Base-by-base conservation (phyloP, 2,329 filamentous ascomycete genomes). In the Aspergillus vadensis region DNA sequence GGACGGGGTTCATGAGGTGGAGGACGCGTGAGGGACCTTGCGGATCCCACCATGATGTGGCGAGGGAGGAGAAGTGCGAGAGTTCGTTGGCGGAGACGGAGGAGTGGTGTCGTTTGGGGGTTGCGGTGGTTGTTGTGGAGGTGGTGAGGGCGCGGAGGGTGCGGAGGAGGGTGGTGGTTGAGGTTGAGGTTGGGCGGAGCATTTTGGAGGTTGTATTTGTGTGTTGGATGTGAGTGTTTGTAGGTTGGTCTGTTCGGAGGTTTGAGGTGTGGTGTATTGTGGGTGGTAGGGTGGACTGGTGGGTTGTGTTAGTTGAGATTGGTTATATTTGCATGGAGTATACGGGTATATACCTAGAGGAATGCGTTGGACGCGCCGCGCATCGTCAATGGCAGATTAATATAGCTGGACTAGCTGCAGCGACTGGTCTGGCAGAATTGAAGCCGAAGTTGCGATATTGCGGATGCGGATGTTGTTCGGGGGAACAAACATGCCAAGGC, bases 1-100 rank as follows among this genome's bases (percentile, higher is more conserved):
- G 92, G 49, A 97, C 86, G 1, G 95, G 95, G 79, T 99, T 98
- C 94, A 99, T 98, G 67, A 97, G 88, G 77, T 99, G 95, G 2
- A 99, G 87, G 60, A 97, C 87, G 41, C 94, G 88, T 4, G 92
- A 97, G 6, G 94, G 89, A 55, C 95, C 95, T 73, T 97, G 88
- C 1, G 94, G 91, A 77, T 98, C 93, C 95, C 95, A 99, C 95
- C 95, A 99, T 70, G 89, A 89, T 66, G 91, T 91, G 66, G 95
- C 95, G 71, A 99, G 91, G 64, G 88, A 87, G 72, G 92, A 92
- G 85, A 99, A 99, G 81, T 99, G 95, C 17, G 90, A 91, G 65
- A 99, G 87, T 81, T 99, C 94, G 67, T 89, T 86, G 56, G 91
- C 85, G 70, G 96, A 96, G 77, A 99, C 91, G 58, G 91, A 92